A percentile compares a stretch with the other conserved stretches of the same genome.
phyloP scores from a whole-genome alignment of 495 filamentous ascomycete genomes.

The Xylaria nigripes region DNA sequence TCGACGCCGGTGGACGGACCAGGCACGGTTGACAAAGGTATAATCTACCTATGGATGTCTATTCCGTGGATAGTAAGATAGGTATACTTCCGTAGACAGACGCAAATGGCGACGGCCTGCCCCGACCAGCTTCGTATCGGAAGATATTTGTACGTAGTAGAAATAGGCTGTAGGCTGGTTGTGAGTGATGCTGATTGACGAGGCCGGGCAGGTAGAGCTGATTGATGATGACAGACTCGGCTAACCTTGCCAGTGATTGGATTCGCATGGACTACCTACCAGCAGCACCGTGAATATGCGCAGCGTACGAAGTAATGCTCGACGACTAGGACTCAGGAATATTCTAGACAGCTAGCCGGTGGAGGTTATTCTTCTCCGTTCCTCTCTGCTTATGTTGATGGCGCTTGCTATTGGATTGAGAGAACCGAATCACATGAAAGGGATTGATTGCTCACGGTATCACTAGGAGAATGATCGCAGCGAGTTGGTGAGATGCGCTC shows the following conservation, averaged over 20 bases:
- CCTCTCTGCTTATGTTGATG: neutral
- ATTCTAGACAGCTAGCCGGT: neutral
- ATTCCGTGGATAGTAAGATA: neutral
- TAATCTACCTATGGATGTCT: neutral
- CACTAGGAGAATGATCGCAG: conserved; percentile 1
- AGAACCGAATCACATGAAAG: conserved; percentile 3
- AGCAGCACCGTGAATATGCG: neutral
- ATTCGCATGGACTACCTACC: conserved; percentile 3
- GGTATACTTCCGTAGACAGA: no score
- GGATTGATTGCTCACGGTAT: conserved; percentile 7
- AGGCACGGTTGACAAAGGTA: conserved; percentile 1
- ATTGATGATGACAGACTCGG: conserved; percentile 1
- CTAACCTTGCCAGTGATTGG: conserved; percentile 2
- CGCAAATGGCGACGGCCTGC: neutral
- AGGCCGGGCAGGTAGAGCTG: neutral
- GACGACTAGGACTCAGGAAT: neutral
- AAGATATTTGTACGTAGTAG: neutral
- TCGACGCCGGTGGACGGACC: conserved; percentile 4
- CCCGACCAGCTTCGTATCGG: neutral
- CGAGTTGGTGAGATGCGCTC: neutral
- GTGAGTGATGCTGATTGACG: neutral
- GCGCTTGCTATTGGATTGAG: conserved; percentile 6
- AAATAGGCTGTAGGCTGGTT: neutral
- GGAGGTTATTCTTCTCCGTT: neutral
- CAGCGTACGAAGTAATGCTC: neutral